Evolutionary conservation across 345 rosid species (phyloP).

Genomic region (Cardiospermum halicacabum): DNA sequence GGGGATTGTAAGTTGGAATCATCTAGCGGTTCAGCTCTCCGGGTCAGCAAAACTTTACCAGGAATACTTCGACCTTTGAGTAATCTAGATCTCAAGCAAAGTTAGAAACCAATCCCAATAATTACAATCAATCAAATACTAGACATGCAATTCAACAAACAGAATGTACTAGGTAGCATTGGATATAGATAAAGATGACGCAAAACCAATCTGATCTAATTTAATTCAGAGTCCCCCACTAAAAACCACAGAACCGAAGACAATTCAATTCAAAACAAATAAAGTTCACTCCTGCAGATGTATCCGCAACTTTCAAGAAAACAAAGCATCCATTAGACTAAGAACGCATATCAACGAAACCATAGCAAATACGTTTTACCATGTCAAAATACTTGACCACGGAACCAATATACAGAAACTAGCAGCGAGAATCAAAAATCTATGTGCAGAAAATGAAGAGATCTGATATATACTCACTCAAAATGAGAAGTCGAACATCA

Average conservation of each 20-base stretch:
- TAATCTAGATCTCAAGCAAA: conserved; percentile 41
- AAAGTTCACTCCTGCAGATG: not conserved
- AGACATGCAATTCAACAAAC: not conserved
- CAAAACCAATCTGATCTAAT: no score
- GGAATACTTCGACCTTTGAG: conserved; percentile 90
- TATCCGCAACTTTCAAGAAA: not conserved
- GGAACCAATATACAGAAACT: not conserved
- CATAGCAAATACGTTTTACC: conserved; percentile 4
- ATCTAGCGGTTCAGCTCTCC: conserved; percentile 62
- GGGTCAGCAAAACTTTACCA: conserved; percentile 78
- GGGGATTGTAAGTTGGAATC: conserved; percentile 48
- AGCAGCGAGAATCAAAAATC: not conserved
- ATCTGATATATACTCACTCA: conserved; percentile 21
- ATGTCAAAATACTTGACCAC: not conserved
- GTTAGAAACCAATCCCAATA: not conserved
- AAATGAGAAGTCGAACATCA: not conserved
- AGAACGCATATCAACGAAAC: conserved; percentile 7
- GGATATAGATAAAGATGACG: not conserved
- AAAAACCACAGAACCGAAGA: not conserved
- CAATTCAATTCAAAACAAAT: not conserved
- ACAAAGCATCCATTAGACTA: conserved; percentile 3
- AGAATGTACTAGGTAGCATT: not conserved
- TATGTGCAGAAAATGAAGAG: conserved; percentile 12
- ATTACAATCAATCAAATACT: conserved; percentile 1
- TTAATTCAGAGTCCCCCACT: no score